Evolutionary conservation across 2,329 filamentous ascomycete genomes (phyloP).

Genomic region (Alternaria hordeiaustralica): DNA sequence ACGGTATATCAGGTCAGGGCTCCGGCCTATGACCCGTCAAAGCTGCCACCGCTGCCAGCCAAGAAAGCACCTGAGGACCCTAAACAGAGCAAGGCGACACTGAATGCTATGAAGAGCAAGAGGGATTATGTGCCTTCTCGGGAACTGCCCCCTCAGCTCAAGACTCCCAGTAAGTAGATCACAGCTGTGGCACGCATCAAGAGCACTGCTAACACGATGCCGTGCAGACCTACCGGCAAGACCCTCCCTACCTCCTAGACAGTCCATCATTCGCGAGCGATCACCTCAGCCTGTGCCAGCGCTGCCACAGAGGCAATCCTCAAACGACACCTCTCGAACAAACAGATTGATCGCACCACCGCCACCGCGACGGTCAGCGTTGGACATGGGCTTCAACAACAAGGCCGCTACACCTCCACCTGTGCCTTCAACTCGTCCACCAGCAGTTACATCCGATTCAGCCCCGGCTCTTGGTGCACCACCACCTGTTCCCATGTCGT

Average conservation of each 20-base stretch:
- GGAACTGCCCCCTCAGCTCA: slow-evolving; percentile 35
- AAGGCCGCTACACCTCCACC: slow-evolving; percentile 45
- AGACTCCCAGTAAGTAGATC: slow-evolving; percentile 30
- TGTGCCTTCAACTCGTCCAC: slow-evolving; percentile 35
- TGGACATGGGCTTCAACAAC: slow-evolving; percentile 57
- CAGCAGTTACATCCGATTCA: slow-evolving; percentile 8
- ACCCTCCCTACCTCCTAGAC: slow-evolving; percentile 29
- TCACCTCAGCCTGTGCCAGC: slow-evolving; percentile 21
- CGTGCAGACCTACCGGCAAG: slow-evolving; percentile 23
- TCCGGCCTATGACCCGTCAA: slow-evolving; percentile 63
- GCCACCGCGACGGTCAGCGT: slow-evolving; percentile 53
- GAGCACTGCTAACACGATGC: background rate
- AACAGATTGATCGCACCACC: slow-evolving; percentile 37
- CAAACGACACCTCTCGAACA: slow-evolving; percentile 12
- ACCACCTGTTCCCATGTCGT: slow-evolving; percentile 61
- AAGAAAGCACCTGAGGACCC: slow-evolving; percentile 54
- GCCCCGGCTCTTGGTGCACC: slow-evolving; percentile 34
- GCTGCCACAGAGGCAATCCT: slow-evolving; percentile 20
- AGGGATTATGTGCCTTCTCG: slow-evolving; percentile 32
- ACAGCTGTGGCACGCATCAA: background rate
- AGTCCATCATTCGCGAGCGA: slow-evolving; percentile 15
- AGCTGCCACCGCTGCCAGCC: slow-evolving; percentile 62
- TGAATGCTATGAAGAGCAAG: slow-evolving; percentile 48
- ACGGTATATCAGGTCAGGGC: slow-evolving; percentile 55
- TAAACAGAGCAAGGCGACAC: slow-evolving; percentile 46